A percentile compares a stretch with the other conserved stretches of the same genome.
Conservation (phyloP, 2,329 filamentous ascomycete species). For the Davidsoniella virescens region DNA sequence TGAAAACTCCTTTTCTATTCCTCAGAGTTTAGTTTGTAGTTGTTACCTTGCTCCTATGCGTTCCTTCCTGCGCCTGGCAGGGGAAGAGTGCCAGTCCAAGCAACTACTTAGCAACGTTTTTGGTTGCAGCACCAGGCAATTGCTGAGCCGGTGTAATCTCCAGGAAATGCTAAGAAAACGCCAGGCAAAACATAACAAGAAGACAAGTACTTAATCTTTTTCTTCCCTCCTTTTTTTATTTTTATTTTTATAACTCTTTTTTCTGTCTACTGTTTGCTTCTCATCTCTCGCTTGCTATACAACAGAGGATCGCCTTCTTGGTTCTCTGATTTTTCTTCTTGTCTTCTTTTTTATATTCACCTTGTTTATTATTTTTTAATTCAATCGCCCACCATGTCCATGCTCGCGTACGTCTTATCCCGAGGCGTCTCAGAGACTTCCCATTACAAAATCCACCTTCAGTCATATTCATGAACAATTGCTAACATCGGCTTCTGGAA, state of each 20-base stretch:
- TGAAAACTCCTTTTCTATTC: too few species aligned
- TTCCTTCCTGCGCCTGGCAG: background rate
- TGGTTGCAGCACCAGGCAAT: background rate
- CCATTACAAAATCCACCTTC: background rate
- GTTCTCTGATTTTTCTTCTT: slow-evolving; percentile 3
- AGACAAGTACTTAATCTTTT: slow-evolving; percentile 1
- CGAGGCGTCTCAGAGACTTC: background rate
- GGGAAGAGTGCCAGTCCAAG: background rate
- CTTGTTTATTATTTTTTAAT: background rate
- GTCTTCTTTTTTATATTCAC: slow-evolving; percentile 1
- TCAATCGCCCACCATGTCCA: slow-evolving; percentile 6
- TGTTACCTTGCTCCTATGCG: background rate
- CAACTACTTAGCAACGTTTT: background rate
- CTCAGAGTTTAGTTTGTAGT: too few species aligned
- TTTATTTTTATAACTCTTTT: background rate
- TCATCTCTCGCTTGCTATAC: background rate
- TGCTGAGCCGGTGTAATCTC: background rate
- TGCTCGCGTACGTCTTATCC: slow-evolving; percentile 12
- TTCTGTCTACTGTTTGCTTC: background rate
- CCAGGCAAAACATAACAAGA: background rate
- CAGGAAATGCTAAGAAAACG: background rate
- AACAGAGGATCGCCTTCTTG: slow-evolving; percentile 1
- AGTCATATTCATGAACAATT: background rate
- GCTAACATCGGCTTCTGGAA: background rate
- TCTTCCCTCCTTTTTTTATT: slow-evolving; percentile 1